Conservation (phyloP, 129 eudicot genomes). For the Scalesia atractyloides region DNA sequence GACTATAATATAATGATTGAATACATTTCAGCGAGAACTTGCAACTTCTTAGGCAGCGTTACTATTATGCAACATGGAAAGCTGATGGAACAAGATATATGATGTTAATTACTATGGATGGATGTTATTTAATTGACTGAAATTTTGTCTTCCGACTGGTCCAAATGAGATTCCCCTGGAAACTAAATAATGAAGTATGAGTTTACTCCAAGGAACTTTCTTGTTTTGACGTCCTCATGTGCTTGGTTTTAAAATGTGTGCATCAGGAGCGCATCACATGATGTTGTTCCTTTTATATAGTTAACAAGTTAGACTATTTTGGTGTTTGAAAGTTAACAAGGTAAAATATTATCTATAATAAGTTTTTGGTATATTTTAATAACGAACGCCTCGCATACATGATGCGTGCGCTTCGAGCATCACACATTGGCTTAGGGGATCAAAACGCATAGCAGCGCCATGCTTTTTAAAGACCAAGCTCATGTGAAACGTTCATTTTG, state of each 20-base stretch:
- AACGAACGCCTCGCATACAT: too few species aligned
- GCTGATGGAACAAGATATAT: conserved; percentile 99
- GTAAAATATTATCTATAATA: too few species aligned
- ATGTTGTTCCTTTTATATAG: too few species aligned
- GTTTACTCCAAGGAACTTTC: conserved; percentile 12
- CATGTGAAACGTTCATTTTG: conserved; percentile 11
- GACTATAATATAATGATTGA: conserved; percentile 5
- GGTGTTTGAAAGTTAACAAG: too few species aligned
- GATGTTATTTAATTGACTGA: conserved; percentile 88
- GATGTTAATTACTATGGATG: conserved; percentile 91
- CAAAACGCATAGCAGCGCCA: too few species aligned
- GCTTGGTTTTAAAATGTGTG: too few species aligned
- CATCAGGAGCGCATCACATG: too few species aligned
- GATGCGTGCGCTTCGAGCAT: too few species aligned
- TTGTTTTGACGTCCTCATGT: background rate
- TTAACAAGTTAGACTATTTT: too few species aligned
- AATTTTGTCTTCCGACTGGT: conserved; percentile 90
- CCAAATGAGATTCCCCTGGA: conserved; percentile 99
- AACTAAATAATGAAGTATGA: conserved; percentile 71
- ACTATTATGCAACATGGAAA: conserved; percentile 98
- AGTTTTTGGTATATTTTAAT: too few species aligned
- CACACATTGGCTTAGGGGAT: too few species aligned
- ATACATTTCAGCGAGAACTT: conserved; percentile 72
- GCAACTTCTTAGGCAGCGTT: conserved; percentile 92
- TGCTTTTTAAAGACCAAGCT: background rate